These are phyloP conservation scores for Forsythia viridissima DNA, from an alignment of 257 asterid species.

Conservation along the genomic window DNA sequence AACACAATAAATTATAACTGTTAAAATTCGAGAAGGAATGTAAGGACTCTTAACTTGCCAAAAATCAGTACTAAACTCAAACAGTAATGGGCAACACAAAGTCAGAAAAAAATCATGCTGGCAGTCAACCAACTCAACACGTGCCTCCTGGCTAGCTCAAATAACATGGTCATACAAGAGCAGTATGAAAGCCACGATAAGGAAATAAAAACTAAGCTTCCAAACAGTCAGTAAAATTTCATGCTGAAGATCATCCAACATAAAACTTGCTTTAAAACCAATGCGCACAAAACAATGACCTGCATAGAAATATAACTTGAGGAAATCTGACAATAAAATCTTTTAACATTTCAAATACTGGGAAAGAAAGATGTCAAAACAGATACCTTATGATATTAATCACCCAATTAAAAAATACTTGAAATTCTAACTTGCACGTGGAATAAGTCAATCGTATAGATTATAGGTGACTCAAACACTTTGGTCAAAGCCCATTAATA, in stretches of 20 bases:
- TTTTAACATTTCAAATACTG: neutral
- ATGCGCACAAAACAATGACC: neutral
- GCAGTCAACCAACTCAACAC: conserved; percentile 24
- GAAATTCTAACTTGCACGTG: neutral
- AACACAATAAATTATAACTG: conserved; percentile 44
- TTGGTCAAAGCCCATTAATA: neutral
- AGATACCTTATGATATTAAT: neutral
- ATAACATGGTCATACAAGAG: neutral
- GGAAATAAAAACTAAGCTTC: neutral
- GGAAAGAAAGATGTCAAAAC: neutral
- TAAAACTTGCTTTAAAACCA: neutral
- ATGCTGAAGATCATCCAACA: neutral
- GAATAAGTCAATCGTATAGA: neutral
- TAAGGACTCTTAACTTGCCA: conserved; percentile 18
- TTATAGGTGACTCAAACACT: neutral
- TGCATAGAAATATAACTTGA: neutral
- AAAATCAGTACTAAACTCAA: conserved; percentile 12
- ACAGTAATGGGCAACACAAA: conserved; percentile 19
- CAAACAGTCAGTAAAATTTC: neutral
- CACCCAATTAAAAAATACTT: neutral
- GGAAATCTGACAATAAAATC: neutral
- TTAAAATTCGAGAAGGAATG: conserved; percentile 32
- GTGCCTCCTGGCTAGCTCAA: conserved; percentile 10
- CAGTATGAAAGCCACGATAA: neutral
- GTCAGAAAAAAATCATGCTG: conserved; percentile 19